Percentiles rank a stretch among this genome's conserved stretches.
These are phyloP conservation scores for Lachancea cidri DNA, from an alignment of 805 yeast genomes.

Conservation along the genomic window DNA sequence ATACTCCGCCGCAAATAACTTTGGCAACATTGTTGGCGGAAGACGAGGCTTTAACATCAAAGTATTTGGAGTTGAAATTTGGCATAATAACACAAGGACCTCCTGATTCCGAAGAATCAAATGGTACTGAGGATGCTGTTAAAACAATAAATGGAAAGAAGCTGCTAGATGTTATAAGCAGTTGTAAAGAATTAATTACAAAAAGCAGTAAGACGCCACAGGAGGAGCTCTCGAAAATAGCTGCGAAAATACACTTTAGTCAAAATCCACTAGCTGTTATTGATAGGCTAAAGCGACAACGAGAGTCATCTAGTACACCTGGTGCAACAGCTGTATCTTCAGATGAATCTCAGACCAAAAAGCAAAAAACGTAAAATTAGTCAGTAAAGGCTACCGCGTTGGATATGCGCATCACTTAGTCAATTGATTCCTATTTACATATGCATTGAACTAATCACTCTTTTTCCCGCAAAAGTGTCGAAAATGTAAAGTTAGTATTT, in stretches of 20 bases:
- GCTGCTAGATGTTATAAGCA: conserved; percentile 40
- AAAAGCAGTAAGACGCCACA: conserved; percentile 42
- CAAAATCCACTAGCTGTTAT: conserved; percentile 52
- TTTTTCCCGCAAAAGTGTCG: not conserved
- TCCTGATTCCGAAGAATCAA: conserved; percentile 13
- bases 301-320: conserved; percentile 18
- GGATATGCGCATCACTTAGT: conserved; percentile 1
- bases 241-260: conserved; percentile 58
- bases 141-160: conserved; percentile 20
- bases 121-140: conserved; percentile 5
- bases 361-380: conserved; percentile 4
- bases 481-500: not conserved
- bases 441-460: conserved; percentile 1
- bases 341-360: conserved; percentile 10
- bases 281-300: conserved; percentile 47
- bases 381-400: not conserved
- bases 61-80: conserved; percentile 65
- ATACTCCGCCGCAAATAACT: conserved; percentile 94
- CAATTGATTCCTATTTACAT: conserved; percentile 10
- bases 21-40: conserved; percentile 72
- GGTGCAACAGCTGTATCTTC: too few species aligned
- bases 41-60: conserved; percentile 57
- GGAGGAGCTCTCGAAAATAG: conserved; percentile 59
- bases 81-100: conserved; percentile 20
- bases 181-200: conserved; percentile 46